Base-by-base conservation (phyloP, 192 early-diverging fungal species). In the Coemansia aciculifera region DNA sequence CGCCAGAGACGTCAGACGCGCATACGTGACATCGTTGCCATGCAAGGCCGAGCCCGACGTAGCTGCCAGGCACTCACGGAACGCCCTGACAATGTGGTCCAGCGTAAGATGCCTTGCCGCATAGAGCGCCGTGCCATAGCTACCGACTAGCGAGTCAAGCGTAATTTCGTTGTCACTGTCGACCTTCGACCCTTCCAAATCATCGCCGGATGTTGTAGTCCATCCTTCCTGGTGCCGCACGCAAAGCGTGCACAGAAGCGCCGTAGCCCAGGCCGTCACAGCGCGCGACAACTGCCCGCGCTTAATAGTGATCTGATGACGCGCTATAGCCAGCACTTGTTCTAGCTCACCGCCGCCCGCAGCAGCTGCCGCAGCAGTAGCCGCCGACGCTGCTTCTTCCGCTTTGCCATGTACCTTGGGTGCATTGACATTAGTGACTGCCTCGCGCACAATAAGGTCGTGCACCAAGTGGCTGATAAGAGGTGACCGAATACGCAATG, bases 261-360 rank as follows among this genome's bases (percentile, higher is more conserved):
- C 86, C 0, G 86, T 84, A 1, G 91, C 86, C 87, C 88, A 90
- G 67, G 83, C 89, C 11, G 91, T 90, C 60, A 89, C 82, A 13
- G 79, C 85, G 32, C 84, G 87, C 36, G 80, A 83, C n/a, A 83
- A 65, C 34, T 77, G 74, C 3, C 72, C 72, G 10, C 87, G 81
- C 66, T 88, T 89, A 12, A 84, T 76, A 17, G 80, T 75, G n/a
- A 71, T 68, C 38, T 78, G 73, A 3, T 70, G 64, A 23, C 62
- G 63, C 11, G 73, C 74, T 61, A 77, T 66, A n/a, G 69, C 69
- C 44, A 83, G 23, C 10, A 70, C 69, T 59, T 74, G 71, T 17
- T 83, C 80, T 3, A 77, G 61, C 64, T 68, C 66, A 21, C 39
- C 24, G 13, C 34, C 57, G 7, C 31, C 34, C 31, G 57, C 57